Evolutionary conservation across 2,329 filamentous ascomycete species (phyloP).

Genomic region (Capronia americana): DNA sequence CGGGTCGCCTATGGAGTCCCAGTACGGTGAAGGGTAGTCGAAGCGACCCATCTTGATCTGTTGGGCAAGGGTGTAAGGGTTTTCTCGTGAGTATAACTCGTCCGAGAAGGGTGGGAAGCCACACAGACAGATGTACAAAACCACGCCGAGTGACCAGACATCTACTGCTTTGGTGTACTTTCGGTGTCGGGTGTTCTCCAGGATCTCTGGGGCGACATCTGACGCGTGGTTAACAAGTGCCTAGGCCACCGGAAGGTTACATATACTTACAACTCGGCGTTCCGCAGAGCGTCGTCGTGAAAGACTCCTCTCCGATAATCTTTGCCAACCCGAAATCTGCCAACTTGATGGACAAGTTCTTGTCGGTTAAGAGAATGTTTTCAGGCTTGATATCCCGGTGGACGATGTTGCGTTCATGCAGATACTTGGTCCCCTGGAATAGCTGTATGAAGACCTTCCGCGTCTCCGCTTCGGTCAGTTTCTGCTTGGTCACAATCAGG

Average conservation of each 20-base stretch:
- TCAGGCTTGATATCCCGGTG: constrained; percentile 98
- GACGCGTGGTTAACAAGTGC: constrained; percentile 17
- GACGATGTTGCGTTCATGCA: constrained; percentile 96
- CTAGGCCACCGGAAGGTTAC: constrained; percentile 33
- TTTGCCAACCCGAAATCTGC: constrained; percentile 97
- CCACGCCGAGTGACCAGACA: constrained; percentile 96
- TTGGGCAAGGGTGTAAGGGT: constrained; percentile 83
- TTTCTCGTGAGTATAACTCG: constrained; percentile 80
- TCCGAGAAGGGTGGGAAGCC: constrained; percentile 98
- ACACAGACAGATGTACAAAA: constrained; percentile 95
- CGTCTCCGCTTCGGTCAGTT: constrained; percentile 81
- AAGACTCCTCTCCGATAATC: constrained; percentile 97
- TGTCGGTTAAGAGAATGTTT: constrained; percentile 89
- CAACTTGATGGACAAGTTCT: constrained; percentile 83
- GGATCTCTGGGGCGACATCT: constrained; percentile 93
- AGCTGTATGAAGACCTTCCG: constrained; percentile 88
- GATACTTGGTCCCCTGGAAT: constrained; percentile 91
- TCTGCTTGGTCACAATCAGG: constrained; percentile 87
- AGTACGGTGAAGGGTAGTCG: constrained; percentile 95
- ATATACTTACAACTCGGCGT: constrained; percentile 81
- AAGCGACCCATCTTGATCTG: constrained; percentile 90
- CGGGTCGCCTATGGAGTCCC: constrained; percentile 84
- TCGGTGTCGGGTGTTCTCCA: constrained; percentile 79
- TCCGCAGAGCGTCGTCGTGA: constrained; percentile 92
- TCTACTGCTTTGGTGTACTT: constrained; percentile 96